Conservation (phyloP, 805 yeast genomes). For the Candida ipomoeae region DNA sequence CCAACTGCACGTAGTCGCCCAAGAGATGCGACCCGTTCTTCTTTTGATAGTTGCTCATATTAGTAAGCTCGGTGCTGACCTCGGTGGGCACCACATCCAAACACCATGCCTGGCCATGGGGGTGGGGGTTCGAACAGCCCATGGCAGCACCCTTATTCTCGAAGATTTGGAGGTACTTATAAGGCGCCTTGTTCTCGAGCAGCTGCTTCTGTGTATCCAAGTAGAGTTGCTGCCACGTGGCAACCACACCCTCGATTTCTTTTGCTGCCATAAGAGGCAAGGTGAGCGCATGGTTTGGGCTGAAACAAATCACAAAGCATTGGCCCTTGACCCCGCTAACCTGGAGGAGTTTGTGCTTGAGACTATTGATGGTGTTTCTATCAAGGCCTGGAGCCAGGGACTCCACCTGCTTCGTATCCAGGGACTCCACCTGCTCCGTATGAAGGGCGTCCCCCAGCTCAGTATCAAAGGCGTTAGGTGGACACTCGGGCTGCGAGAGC, state of each 20-base stretch:
- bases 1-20: slow-evolving; percentile 59
- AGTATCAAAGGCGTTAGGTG: slow-evolving; percentile 7
- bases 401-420: too few relatives aligned
- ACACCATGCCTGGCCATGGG: slow-evolving; percentile 83
- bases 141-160: slow-evolving; percentile 76
- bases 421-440: too few relatives aligned
- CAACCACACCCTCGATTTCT: slow-evolving; percentile 47
- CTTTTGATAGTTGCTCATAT: slow-evolving; percentile 45
- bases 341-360: slow-evolving; percentile 45
- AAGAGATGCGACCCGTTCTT: slow-evolving; percentile 46
- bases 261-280: slow-evolving; percentile 53
- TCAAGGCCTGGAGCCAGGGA: neutral
- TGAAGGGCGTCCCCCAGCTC: slow-evolving; percentile 1
- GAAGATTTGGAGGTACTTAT: slow-evolving; percentile 62
- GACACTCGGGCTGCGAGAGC: slow-evolving; percentile 26
- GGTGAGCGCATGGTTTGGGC: slow-evolving; percentile 64
- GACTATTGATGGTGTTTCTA: slow-evolving; percentile 8
- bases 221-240: slow-evolving; percentile 58
- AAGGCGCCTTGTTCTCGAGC: slow-evolving; percentile 40
- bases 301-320: slow-evolving; percentile 68
- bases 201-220: slow-evolving; percentile 36
- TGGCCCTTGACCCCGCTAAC: slow-evolving; percentile 61
- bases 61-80: slow-evolving; percentile 52
- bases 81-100: slow-evolving; percentile 62
- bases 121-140: slow-evolving; percentile 83